Evolutionary conservation across 495 filamentous ascomycete species (phyloP).

Genomic region (Penicillium arizonense): DNA sequence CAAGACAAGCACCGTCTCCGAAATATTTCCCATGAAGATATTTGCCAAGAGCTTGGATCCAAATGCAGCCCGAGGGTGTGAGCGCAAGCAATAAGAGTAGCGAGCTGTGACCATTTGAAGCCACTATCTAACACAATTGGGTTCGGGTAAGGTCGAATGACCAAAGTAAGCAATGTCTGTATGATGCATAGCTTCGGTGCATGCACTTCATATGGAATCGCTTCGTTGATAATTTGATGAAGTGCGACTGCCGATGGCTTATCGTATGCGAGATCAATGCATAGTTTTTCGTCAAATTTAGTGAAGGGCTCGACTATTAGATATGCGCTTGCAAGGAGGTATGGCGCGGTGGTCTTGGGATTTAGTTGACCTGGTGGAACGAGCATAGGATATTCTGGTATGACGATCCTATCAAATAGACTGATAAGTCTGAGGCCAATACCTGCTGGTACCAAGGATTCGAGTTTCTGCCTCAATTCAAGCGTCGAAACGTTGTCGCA

Average conservation of each 20-base stretch:
- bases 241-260: not conserved
- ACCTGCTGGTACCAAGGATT: not conserved
- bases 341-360: not conserved
- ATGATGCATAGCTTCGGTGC: slow-evolving; percentile 4
- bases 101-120: not conserved
- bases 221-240: slow-evolving; percentile 1
- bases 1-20: slow-evolving; percentile 1
- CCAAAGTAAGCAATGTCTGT: slow-evolving; percentile 4
- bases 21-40: not conserved
- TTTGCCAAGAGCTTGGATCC: slow-evolving; percentile 2
- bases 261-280: slow-evolving; percentile 4
- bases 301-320: slow-evolving; percentile 4
- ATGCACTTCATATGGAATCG: slow-evolving; percentile 4
- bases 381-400: not conserved
- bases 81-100: not conserved
- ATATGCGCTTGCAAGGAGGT: slow-evolving; percentile 2
- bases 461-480: not conserved
- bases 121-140: slow-evolving; percentile 6
- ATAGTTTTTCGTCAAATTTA: slow-evolving; percentile 3
- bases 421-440: not conserved
- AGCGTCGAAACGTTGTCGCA: not conserved
- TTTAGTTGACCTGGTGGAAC: not conserved
- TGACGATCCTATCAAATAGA: not conserved
- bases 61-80: slow-evolving; percentile 1
- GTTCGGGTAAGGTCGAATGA: slow-evolving; percentile 6